Evolutionary conservation across 441 rosid genomes (phyloP), one percentile per base, ranked within the genome.

Genomic region (Melastoma candidum): DNA sequence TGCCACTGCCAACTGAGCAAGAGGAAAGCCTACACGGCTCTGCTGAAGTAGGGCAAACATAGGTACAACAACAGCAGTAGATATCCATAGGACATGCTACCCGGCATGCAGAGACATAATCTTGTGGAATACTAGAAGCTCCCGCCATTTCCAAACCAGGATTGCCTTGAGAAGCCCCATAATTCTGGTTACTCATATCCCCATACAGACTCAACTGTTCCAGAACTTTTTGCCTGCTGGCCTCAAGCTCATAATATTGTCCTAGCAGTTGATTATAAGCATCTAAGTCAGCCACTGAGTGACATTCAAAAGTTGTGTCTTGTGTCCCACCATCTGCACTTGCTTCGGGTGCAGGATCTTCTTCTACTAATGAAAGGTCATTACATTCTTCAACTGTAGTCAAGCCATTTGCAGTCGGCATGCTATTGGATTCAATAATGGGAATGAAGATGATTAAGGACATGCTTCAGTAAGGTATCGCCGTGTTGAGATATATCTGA

Each of bases 221-320:
- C 11, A 80, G 58, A 65, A 83, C 55, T 61, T 24, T 51, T 63
- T 74, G 79, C 64, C 76, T 76, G 76, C 74, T 74, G 59, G 76
- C 84, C 66, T 83, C 90, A 8, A 83, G 56, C 60, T 78, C 87
- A 61, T 80, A 74, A 66, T 83, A 83, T 66, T 77, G 68, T 25
- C 17, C 54, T 11, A 83, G 74, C 46, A 80, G 63, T 63, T 62
- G 68, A 56, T 80, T 76, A 66, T 76, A 76, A 46, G 67, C 76
- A 25, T 74, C 75, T 7, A 63, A 7, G 26, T 53, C 68, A 48
- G 61, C 41, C 60, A 56, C 51, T 0, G 55, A 58, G 68, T 46
- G 51, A 43, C 26, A 70, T 36, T 46, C 44, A 11, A 44, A 54
- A 8, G 5, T 32, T 1, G 63, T 60, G 36, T 63, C 74, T 44